A percentile compares a stretch with the other conserved stretches of the same genome.
Conservation (phyloP, 169 alveolate genomes). For the Plasmodium ovale region DNA sequence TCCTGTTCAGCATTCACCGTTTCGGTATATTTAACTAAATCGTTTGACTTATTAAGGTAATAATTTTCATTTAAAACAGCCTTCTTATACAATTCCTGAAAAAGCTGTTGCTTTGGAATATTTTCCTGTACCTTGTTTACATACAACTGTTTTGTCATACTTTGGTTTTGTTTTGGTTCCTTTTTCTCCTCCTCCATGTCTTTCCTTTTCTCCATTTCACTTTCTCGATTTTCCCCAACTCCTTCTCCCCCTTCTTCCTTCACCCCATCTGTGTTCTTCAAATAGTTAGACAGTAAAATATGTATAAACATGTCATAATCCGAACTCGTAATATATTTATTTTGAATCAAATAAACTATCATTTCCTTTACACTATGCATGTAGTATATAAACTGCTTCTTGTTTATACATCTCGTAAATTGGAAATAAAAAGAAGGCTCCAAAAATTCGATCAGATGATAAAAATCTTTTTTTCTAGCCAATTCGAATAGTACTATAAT, state of each 20-base stretch:
- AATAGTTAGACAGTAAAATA: conserved; percentile 57
- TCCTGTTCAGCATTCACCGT: conserved; percentile 77
- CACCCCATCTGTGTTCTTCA: conserved; percentile 38
- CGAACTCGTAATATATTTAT: conserved; percentile 45
- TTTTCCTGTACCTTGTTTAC: conserved; percentile 4
- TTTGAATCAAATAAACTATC: conserved; percentile 70
- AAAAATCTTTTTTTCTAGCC: conserved; percentile 59
- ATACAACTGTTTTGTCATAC: conserved; percentile 33
- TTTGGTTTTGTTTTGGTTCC: neutral
- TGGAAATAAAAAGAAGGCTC: conserved; percentile 74
- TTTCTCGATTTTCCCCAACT: neutral
- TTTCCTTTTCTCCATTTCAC: neutral
- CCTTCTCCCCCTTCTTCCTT: conserved; percentile 20
- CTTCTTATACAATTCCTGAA: conserved; percentile 56
- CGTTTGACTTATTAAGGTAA: conserved; percentile 38
- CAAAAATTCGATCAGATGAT: conserved; percentile 61
- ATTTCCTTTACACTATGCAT: conserved; percentile 74
- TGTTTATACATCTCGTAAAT: conserved; percentile 67
- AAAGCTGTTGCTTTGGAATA: conserved; percentile 30
- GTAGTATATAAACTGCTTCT: conserved; percentile 69
- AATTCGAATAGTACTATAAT: conserved; percentile 54
- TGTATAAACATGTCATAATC: conserved; percentile 73
- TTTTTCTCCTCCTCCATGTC: neutral
- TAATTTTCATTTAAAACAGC: conserved; percentile 45
- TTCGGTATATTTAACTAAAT: conserved; percentile 72